Conservation (phyloP, 2,329 filamentous ascomycete genomes). For the Penicillium sp. region DNA sequence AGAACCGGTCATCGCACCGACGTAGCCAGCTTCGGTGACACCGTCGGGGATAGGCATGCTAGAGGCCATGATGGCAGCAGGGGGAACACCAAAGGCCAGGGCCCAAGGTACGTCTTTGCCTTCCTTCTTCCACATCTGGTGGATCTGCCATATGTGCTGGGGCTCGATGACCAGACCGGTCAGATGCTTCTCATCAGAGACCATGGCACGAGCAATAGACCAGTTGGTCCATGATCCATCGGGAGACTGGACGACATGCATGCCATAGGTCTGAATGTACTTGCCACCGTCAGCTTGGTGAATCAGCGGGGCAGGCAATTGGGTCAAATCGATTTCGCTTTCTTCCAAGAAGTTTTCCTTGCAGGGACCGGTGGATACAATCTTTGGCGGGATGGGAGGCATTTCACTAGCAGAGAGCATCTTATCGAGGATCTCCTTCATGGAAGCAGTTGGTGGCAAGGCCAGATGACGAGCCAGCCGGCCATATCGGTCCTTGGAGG, state of each 20-base stretch:
- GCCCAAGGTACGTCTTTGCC: constrained; percentile 29
- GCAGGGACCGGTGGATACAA: constrained; percentile 45
- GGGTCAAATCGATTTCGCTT: constrained; percentile 49
- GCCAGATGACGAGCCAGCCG: constrained; percentile 50
- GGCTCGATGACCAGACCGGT: constrained; percentile 49
- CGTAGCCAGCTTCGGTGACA: constrained; percentile 54
- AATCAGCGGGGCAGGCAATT: constrained; percentile 48
- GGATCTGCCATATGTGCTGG: constrained; percentile 54
- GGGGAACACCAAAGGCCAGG: constrained; percentile 52
- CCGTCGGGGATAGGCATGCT: constrained; percentile 55
- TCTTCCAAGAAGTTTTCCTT: constrained; percentile 49
- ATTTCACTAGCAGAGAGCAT: constrained; percentile 44
- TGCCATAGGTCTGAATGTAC: constrained; percentile 57
- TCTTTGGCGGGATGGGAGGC: constrained; percentile 37
- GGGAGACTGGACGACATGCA: constrained; percentile 53
- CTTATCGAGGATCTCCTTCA: constrained; percentile 48
- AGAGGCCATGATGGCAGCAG: constrained; percentile 53
- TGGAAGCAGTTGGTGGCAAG: constrained; percentile 43
- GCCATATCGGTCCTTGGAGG: constrained; percentile 42
- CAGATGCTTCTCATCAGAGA: constrained; percentile 49
- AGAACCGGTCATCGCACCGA: constrained; percentile 52
- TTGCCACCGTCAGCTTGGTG: constrained; percentile 54
- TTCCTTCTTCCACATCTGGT: constrained; percentile 44
- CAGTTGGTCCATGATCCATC: constrained; percentile 52
- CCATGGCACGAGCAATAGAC: constrained; percentile 50